A percentile compares a stretch with the other conserved stretches of the same genome.
Evolutionary conservation across 1,284 basidiomycete genomes (phyloP).

Genomic region (Heimioporus punctisporus): DNA sequence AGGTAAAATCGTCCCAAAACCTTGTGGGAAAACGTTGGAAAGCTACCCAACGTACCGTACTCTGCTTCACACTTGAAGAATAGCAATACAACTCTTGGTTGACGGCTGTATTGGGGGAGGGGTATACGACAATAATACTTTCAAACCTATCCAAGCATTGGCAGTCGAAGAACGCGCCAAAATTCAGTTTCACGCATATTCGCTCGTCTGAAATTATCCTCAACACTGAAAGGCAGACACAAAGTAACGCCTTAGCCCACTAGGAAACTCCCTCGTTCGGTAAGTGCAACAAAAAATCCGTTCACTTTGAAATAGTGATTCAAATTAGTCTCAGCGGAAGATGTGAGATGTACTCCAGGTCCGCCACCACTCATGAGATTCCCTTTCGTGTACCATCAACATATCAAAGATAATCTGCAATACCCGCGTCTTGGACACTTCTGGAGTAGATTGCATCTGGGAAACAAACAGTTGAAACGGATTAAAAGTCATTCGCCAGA

Average conservation of each 20-base stretch:
- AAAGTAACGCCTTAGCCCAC: conserved; percentile 80
- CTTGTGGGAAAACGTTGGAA: conserved; percentile 34
- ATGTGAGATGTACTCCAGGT: conserved; percentile 42
- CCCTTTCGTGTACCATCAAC: conserved; percentile 86
- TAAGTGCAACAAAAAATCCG: conserved; percentile 74
- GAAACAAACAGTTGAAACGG: no score
- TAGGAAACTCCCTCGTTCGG: conserved; percentile 77
- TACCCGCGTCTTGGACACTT: conserved; percentile 81
- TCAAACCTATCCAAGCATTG: conserved; percentile 59
- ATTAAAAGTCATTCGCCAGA: conserved; percentile 88
- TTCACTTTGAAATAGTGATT: conserved; percentile 50
- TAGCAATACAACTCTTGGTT: conserved; percentile 96
- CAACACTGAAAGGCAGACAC: conserved; percentile 87
- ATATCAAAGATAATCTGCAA: conserved; percentile 92
- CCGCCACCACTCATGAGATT: conserved; percentile 67
- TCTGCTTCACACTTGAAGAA: conserved; percentile 82
- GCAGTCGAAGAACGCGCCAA: neutral
- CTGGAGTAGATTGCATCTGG: conserved; percentile 81
- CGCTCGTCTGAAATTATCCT: conserved; percentile 81
- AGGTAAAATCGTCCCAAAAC: conserved; percentile 81
- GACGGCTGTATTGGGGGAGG: no score
- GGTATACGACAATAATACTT: conserved; percentile 94
- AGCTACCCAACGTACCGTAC: conserved; percentile 74
- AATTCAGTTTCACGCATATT: conserved; percentile 40
- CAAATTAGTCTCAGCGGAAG: neutral